Evolutionary conservation across 2,329 filamentous ascomycete genomes (phyloP).

Genomic region (Fusarium nygamai): DNA sequence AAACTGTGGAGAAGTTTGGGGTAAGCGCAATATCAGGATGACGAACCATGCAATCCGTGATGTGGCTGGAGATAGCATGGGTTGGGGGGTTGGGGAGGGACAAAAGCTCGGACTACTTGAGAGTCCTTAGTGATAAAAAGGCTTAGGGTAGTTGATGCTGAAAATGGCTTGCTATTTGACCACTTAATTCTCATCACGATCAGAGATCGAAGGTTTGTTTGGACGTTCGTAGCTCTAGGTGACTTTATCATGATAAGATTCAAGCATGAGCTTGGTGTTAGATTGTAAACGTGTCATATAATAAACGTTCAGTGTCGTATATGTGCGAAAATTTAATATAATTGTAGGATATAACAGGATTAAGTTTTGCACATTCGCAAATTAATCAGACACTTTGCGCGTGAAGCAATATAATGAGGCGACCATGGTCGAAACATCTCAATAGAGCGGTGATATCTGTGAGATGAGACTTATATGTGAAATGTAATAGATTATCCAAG

Average conservation of each 20-base stretch:
- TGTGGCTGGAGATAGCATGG: background rate
- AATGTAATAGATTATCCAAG: background rate
- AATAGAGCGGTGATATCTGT: background rate
- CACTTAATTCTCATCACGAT: background rate
- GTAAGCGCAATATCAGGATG: constrained; percentile 6
- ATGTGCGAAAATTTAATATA: no score
- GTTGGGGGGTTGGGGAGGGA: constrained; percentile 2
- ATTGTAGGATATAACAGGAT: background rate
- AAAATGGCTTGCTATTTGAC: background rate
- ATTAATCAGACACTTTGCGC: no score
- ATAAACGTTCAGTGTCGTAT: background rate
- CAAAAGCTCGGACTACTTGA: background rate
- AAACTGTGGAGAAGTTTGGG: constrained; percentile 19
- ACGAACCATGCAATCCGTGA: background rate
- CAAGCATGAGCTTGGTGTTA: background rate
- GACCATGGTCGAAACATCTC: background rate
- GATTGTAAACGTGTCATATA: background rate
- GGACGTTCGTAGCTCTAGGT: background rate
- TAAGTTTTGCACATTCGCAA: background rate
- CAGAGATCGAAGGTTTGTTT: background rate
- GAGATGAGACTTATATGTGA: background rate
- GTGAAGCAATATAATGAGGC: background rate
- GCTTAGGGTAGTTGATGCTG: background rate
- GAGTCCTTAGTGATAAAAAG: background rate
- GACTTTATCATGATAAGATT: background rate